These are phyloP conservation scores for Didymella sp. DNA, from an alignment of 2,329 filamentous ascomycete genomes.

Conservation along the genomic window DNA sequence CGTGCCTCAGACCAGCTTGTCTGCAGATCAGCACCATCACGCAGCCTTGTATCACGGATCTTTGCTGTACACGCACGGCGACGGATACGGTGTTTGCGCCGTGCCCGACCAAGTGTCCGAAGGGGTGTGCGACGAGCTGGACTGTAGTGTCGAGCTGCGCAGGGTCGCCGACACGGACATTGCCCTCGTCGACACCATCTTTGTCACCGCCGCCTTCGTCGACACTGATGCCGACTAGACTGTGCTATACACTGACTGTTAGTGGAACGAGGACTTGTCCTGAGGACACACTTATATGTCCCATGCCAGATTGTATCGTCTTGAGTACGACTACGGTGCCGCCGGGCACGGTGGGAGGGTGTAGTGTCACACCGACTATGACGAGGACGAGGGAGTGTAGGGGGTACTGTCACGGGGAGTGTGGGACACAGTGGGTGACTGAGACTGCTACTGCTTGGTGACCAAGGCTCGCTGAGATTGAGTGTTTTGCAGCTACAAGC, in stretches of 20 bases:
- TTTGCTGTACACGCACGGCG: slow-evolving; percentile 23
- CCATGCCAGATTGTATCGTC: slow-evolving; percentile 22
- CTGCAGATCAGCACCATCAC: slow-evolving; percentile 23
- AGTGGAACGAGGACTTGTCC: slow-evolving; percentile 15
- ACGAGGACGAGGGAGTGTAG: slow-evolving; percentile 19
- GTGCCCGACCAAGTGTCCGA: slow-evolving; percentile 23
- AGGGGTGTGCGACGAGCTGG: slow-evolving; percentile 29
- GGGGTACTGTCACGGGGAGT: slow-evolving; percentile 24
- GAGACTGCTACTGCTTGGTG: slow-evolving; percentile 24
- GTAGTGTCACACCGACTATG: slow-evolving; percentile 21
- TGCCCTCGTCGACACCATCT: not conserved
- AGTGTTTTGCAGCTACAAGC: not conserved
- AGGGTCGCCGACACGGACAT: not conserved
- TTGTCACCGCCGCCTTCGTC: not conserved
- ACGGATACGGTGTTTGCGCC: slow-evolving; percentile 24
- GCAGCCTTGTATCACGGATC: slow-evolving; percentile 25
- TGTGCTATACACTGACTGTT: slow-evolving; percentile 22
- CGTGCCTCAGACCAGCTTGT: slow-evolving; percentile 19
- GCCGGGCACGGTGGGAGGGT: slow-evolving; percentile 16
- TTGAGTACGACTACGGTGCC: slow-evolving; percentile 24
- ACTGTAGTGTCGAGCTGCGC: slow-evolving; percentile 11
- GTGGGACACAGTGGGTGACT: slow-evolving; percentile 29
- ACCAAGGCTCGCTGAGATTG: not conserved
- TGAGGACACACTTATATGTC: slow-evolving; percentile 20
- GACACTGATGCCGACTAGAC: not conserved